Conservation (phyloP, 2,329 filamentous ascomycete genomes). For the Fusarium aywerte region DNA sequence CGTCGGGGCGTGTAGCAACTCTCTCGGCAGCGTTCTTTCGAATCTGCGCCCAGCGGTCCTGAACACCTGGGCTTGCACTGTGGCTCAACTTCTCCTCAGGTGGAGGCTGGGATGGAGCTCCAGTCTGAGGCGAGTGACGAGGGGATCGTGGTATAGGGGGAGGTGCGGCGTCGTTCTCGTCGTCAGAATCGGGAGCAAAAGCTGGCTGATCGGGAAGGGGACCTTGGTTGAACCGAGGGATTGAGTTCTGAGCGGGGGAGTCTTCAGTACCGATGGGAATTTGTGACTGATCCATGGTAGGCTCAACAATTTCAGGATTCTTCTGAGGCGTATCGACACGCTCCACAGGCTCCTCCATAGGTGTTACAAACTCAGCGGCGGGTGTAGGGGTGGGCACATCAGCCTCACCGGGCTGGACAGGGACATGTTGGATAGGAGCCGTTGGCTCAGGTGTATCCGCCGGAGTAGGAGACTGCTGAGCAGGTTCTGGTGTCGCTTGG, state of each 20-base stretch:
- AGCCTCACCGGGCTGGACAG: slow-evolving; percentile 22
- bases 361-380: slow-evolving; percentile 36
- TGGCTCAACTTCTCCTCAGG: slow-evolving; percentile 51
- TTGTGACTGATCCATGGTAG: slow-evolving; percentile 38
- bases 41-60: slow-evolving; percentile 95
- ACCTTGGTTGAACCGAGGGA: slow-evolving; percentile 82
- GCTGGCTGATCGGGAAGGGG: slow-evolving; percentile 88
- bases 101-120: slow-evolving; percentile 44
- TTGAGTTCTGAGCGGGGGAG: slow-evolving; percentile 49
- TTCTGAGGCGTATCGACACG: slow-evolving; percentile 40
- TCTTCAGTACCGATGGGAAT: slow-evolving; percentile 24
- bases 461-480: slow-evolving; percentile 25
- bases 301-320: slow-evolving; percentile 36
- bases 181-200: slow-evolving; percentile 73
- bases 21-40: slow-evolving; percentile 92
- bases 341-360: slow-evolving; percentile 39
- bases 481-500: slow-evolving; percentile 42
- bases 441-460: slow-evolving; percentile 46
- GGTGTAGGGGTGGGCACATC: slow-evolving; percentile 35
- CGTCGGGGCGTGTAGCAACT: slow-evolving; percentile 73
- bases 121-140: slow-evolving; percentile 42
- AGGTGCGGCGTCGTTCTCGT: slow-evolving; percentile 61
- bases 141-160: slow-evolving; percentile 62
- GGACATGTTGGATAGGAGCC: slow-evolving; percentile 25
- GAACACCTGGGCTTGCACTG: slow-evolving; percentile 51